Evolutionary conservation across 345 rosid species (phyloP).

Genomic region (Sisymbrium irio): DNA sequence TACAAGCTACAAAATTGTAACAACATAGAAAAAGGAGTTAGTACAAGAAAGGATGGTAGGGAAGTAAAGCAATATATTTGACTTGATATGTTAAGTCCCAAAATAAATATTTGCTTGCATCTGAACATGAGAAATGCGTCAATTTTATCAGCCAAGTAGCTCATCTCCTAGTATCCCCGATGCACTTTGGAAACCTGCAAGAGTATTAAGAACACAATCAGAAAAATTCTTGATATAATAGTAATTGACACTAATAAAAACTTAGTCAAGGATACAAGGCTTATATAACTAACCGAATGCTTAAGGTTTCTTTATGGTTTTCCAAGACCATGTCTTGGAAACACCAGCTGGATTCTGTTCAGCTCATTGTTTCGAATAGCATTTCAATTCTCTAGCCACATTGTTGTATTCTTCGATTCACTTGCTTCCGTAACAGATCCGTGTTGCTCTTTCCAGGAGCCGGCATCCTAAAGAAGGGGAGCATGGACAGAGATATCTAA

Average conservation of each 20-base stretch:
- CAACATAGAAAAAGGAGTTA: background rate
- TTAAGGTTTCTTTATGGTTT: constrained; percentile 39
- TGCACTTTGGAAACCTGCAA: constrained; percentile 51
- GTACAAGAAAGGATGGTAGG: constrained; percentile 18
- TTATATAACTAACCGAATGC: constrained; percentile 46
- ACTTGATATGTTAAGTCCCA: constrained; percentile 53
- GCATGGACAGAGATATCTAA: constrained; percentile 43
- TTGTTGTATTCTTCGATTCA: constrained; percentile 46
- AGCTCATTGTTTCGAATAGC: constrained; percentile 43
- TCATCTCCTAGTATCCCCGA: constrained; percentile 50
- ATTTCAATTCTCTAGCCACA: constrained; percentile 50
- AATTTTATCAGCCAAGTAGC: constrained; percentile 39
- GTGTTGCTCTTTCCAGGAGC: constrained; percentile 58
- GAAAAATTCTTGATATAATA: background rate
- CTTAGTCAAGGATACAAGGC: background rate
- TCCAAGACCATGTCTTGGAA: constrained; percentile 40
- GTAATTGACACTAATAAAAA: background rate
- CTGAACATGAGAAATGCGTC: constrained; percentile 43
- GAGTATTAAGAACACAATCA: background rate
- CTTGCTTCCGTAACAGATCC: constrained; percentile 29
- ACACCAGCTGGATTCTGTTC: constrained; percentile 37
- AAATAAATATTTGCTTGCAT: constrained; percentile 39
- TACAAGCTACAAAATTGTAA: background rate
- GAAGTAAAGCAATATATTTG: background rate
- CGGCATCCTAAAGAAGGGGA: constrained; percentile 64